Conservation (phyloP, 179 eudicot genomes). For the Beta corolliflora region DNA sequence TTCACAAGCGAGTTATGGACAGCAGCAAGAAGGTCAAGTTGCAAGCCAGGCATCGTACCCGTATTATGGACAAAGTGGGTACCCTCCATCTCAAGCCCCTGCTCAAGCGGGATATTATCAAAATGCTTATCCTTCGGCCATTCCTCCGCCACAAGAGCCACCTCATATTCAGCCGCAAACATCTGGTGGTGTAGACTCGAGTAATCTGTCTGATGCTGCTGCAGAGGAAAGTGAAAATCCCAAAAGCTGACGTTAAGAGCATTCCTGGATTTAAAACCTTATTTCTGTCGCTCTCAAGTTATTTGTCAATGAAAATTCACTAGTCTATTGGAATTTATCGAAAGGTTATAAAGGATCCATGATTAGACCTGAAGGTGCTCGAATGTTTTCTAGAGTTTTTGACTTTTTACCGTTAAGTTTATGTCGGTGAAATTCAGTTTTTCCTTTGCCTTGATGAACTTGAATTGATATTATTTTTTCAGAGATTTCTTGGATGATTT, state of each 20-base stretch:
- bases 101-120: slow-evolving; percentile 39
- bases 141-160: slow-evolving; percentile 30
- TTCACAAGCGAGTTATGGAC: slow-evolving; percentile 41
- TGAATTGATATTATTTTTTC: background rate
- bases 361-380: too few relatives aligned
- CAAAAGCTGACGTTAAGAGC: too few relatives aligned
- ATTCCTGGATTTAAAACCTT: too few relatives aligned
- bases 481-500: background rate
- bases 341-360: too few relatives aligned
- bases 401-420: slow-evolving; percentile 9
- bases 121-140: slow-evolving; percentile 32
- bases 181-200: slow-evolving; percentile 27
- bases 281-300: too few relatives aligned
- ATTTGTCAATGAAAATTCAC: too few relatives aligned
- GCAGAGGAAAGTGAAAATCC: too few relatives aligned
- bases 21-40: slow-evolving; percentile 43
- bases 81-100: slow-evolving; percentile 31
- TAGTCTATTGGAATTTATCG: too few relatives aligned
- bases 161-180: slow-evolving; percentile 31
- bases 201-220: too few relatives aligned
- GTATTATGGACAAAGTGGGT: slow-evolving; percentile 42
- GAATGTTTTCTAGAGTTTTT: too few relatives aligned
- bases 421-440: slow-evolving; percentile 1
- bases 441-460: slow-evolving; percentile 6
- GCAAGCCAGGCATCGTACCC: slow-evolving; percentile 39